Evolutionary conservation across 768 basidiomycete genomes (phyloP).

Genomic region (Mycena rosella): DNA sequence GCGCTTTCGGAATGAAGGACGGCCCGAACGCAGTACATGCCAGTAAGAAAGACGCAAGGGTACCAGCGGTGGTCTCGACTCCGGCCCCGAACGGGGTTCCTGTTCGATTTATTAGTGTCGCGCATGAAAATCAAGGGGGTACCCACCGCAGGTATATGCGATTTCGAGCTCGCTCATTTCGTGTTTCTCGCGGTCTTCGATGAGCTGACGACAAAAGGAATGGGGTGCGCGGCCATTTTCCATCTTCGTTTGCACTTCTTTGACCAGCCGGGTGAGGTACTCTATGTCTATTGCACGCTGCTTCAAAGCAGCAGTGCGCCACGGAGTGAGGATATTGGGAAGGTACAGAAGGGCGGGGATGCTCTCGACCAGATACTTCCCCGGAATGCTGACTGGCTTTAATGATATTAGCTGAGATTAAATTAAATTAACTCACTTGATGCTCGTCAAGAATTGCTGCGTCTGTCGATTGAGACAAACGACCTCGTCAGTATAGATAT

Average conservation of each 20-base stretch:
- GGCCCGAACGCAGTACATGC: slow-evolving; percentile 32
- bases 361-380: slow-evolving; percentile 63
- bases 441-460: slow-evolving; percentile 39
- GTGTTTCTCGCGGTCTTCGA: slow-evolving; percentile 51
- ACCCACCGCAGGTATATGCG: slow-evolving; percentile 56
- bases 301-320: slow-evolving; percentile 27
- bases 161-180: slow-evolving; percentile 58
- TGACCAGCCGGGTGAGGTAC: slow-evolving; percentile 54
- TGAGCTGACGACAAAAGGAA: slow-evolving; percentile 54
- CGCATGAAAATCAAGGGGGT: neutral
- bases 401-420: neutral
- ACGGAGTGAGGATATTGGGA: slow-evolving; percentile 42
- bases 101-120: neutral
- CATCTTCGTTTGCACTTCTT: slow-evolving; percentile 60
- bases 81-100: slow-evolving; percentile 59
- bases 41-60: slow-evolving; percentile 49
- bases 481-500: slow-evolving; percentile 60
- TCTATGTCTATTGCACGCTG: slow-evolving; percentile 53
- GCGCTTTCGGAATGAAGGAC: slow-evolving; percentile 53
- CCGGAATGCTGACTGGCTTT: slow-evolving; percentile 53
- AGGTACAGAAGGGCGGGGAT: slow-evolving; percentile 62
- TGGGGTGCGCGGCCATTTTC: slow-evolving; percentile 52
- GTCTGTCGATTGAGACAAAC: slow-evolving; percentile 44
- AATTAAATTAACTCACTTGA: slow-evolving; percentile 45
- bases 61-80: slow-evolving; percentile 57